phyloP scores from a whole-genome alignment of 768 basidiomycete species.

The Pluteus cervinus region DNA sequence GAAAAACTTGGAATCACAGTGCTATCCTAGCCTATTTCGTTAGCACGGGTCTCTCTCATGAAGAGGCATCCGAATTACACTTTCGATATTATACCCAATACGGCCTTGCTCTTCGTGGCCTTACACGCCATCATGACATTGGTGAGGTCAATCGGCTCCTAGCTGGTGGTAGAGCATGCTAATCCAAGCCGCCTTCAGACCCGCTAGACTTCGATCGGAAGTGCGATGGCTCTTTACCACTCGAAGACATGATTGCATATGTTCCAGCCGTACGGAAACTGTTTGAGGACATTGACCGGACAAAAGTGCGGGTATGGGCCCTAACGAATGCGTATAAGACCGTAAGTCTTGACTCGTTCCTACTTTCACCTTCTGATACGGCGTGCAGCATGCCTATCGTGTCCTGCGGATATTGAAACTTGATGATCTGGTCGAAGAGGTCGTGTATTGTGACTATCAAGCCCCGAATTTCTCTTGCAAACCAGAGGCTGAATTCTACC shows the following conservation, averaged over 20 bases:
- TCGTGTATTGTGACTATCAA: slow-evolving; percentile 77
- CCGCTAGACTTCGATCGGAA: slow-evolving; percentile 79
- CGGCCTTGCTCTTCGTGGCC: slow-evolving; percentile 76
- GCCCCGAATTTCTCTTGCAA: slow-evolving; percentile 69
- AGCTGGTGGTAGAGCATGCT: not conserved
- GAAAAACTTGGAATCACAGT: slow-evolving; percentile 1
- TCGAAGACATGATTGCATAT: slow-evolving; percentile 73
- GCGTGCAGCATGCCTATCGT: slow-evolving; percentile 66
- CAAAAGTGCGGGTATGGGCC: slow-evolving; percentile 76
- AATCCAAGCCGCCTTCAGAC: slow-evolving; percentile 31
- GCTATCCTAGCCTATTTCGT: slow-evolving; percentile 62
- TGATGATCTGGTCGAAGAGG: slow-evolving; percentile 65
- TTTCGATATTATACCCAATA: slow-evolving; percentile 72
- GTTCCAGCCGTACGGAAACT: slow-evolving; percentile 57
- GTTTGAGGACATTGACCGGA: slow-evolving; percentile 73
- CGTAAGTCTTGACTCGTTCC: slow-evolving; percentile 31
- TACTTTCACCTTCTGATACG: slow-evolving; percentile 8
- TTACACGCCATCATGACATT: slow-evolving; percentile 69
- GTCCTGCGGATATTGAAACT: slow-evolving; percentile 71
- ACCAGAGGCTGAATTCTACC: slow-evolving; percentile 70
- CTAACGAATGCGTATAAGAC: slow-evolving; percentile 79
- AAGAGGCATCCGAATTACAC: slow-evolving; percentile 66
- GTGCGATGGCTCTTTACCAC: slow-evolving; percentile 79
- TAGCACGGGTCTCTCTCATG: slow-evolving; percentile 56
- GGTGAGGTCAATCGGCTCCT: slow-evolving; percentile 35